phyloP scores from a whole-genome alignment of 371 early-diverging fungal genomes.

The Basidiobolus meristosporus region DNA sequence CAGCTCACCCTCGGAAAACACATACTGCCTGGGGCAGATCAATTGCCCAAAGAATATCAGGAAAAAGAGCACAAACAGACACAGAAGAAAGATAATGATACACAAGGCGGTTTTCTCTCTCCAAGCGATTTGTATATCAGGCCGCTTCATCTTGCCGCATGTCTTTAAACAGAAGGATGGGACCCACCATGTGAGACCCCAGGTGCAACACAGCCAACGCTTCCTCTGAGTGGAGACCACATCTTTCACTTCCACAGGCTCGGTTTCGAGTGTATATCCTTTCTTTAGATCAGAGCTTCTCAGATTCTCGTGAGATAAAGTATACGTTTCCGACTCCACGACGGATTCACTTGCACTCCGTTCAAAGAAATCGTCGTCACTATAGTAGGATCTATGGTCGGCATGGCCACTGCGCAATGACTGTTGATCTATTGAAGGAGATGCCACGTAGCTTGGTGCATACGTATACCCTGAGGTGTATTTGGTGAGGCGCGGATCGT shows the following conservation, averaged over 20 bases:
- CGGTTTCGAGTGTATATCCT: slow-evolving; percentile 9
- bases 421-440: slow-evolving; percentile 1
- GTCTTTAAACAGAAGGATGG: slow-evolving; percentile 31
- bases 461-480: neutral
- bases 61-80: slow-evolving; percentile 68
- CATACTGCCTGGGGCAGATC: slow-evolving; percentile 61
- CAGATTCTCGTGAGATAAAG: neutral
- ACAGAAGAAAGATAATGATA: slow-evolving; percentile 62
- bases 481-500: neutral
- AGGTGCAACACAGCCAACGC: slow-evolving; percentile 54
- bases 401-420: neutral
- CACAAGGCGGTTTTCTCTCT: slow-evolving; percentile 90
- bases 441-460: neutral
- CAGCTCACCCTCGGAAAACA: slow-evolving; percentile 30
- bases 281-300: neutral
- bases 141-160: slow-evolving; percentile 60
- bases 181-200: slow-evolving; percentile 54
- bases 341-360: neutral
- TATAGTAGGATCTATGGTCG: slow-evolving; percentile 1
- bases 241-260: slow-evolving; percentile 15
- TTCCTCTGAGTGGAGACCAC: slow-evolving; percentile 32
- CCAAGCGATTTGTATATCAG: slow-evolving; percentile 89
- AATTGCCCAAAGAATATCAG: slow-evolving; percentile 71
- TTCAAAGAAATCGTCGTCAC: slow-evolving; percentile 1
- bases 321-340: neutral